Base-by-base conservation (phyloP, 2,329 filamentous ascomycete species). In the Fusarium nematophilum region DNA sequence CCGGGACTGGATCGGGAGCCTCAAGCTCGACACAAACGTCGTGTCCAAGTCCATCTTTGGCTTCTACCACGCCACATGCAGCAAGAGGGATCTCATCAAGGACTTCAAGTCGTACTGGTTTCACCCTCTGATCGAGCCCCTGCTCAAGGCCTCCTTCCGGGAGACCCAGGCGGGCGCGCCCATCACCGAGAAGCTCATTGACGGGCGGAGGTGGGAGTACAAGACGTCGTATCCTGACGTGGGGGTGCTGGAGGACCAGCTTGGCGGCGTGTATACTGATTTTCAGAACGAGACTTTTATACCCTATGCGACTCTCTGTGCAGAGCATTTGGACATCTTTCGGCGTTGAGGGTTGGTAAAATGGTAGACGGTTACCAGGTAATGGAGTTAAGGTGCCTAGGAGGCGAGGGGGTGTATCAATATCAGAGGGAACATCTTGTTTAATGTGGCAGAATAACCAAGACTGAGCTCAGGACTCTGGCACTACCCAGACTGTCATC, bases 101-200 rank as follows among this genome's bases (percentile, higher is more conserved):
- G 73, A 74, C 61, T 79, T 72, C 55, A 62, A 66, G 13, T 68
- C 66, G 18, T 65, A 77, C 64, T 79, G 77, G 77, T 79, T 75
- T 62, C 73, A 70, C 34, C 75, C 74, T 4, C 73, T 72, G 43
- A 67, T 66, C 14, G 58, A 69, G 25, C 64, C 70, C 1, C 53
- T 79, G 11, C 61, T 77, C 17, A 63, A 53, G 13, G 72, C 72
- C 0, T 60, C 69, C 4, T 67, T 72, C 40, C 57, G 51, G 14
- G 66, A 66, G 5, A 70, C 70, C 4, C 62, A 60, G 42, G 34
- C 53, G 2, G 49, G 63, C 8, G 53, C 68, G 25, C 53, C 59
- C 8, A 70, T 75, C 42, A 61, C 70, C 2, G 36, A 66, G 9
- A 57, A 63, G 17, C 62, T 66, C 44, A 72, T 76, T 11, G 69